Conservation (phyloP, 2,329 filamentous ascomycete species). For the Colletotrichum brevisporum region DNA sequence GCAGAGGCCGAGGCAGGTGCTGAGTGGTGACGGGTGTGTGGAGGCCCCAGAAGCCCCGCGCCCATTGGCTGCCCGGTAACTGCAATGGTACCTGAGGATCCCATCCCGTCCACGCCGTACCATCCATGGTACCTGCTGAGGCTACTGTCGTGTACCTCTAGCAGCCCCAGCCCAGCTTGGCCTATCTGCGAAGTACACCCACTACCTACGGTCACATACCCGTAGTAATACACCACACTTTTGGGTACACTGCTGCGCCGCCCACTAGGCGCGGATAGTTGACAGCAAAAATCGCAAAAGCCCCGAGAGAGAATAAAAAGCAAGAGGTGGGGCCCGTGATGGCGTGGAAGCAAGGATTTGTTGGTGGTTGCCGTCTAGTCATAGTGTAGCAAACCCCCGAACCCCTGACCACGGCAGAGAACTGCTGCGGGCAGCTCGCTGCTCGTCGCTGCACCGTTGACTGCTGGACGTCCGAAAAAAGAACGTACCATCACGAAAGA, state of each 20-base stretch:
- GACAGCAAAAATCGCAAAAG: slow-evolving; percentile 32
- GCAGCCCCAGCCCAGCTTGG: background rate
- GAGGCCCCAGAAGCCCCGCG: background rate
- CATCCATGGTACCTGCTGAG: too few relatives aligned
- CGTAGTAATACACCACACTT: too few relatives aligned
- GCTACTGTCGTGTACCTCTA: too few relatives aligned
- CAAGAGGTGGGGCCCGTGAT: slow-evolving; percentile 8
- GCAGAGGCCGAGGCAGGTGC: slow-evolving; percentile 22
- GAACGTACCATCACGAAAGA: slow-evolving; percentile 24
- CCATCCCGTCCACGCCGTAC: background rate
- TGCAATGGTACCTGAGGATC: slow-evolving; percentile 23
- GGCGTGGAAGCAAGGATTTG: slow-evolving; percentile 29
- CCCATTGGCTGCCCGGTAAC: slow-evolving; percentile 9
- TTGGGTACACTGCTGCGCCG: background rate
- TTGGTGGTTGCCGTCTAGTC: background rate
- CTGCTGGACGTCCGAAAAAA: slow-evolving; percentile 24
- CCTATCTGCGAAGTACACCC: background rate
- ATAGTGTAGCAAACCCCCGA: background rate
- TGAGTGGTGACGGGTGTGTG: slow-evolving; percentile 11
- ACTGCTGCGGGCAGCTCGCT: background rate
- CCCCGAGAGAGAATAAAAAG: slow-evolving; percentile 35
- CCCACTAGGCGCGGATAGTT: slow-evolving; percentile 9
- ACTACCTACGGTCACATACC: too few relatives aligned
- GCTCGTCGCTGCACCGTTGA: slow-evolving; percentile 23
- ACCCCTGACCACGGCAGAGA: too few relatives aligned